These are phyloP conservation scores for Fusarium cicatricum DNA, from an alignment of 2,329 filamentous ascomycete genomes.

Conservation along the genomic window DNA sequence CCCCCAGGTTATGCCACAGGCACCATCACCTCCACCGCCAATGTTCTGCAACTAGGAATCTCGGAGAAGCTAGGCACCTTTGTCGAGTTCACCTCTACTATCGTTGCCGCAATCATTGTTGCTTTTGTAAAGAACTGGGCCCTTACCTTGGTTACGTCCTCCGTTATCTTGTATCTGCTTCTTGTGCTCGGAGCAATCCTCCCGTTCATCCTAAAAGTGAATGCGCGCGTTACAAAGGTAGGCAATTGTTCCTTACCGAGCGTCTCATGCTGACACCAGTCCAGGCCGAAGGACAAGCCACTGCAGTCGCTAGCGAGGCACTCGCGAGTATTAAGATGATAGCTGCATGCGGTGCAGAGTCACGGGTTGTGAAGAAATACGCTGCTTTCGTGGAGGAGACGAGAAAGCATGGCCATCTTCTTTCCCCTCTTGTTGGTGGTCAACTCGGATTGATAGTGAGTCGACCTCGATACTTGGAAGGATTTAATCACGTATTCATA, in stretches of 20 bases:
- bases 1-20: slow-evolving; percentile 67
- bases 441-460: slow-evolving; percentile 61
- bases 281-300: slow-evolving; percentile 63
- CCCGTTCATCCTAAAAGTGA: slow-evolving; percentile 64
- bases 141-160: slow-evolving; percentile 66
- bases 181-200: slow-evolving; percentile 58
- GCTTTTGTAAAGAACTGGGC: slow-evolving; percentile 67
- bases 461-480: neutral
- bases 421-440: slow-evolving; percentile 58
- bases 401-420: slow-evolving; percentile 56
- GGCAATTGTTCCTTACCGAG: neutral
- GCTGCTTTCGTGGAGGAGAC: slow-evolving; percentile 63
- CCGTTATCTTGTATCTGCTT: slow-evolving; percentile 64
- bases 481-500: slow-evolving; percentile 2
- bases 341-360: slow-evolving; percentile 68
- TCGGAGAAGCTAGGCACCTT: slow-evolving; percentile 69
- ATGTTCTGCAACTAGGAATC: slow-evolving; percentile 70
- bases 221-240: slow-evolving; percentile 54
- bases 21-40: slow-evolving; percentile 70
- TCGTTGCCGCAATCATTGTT: slow-evolving; percentile 61
- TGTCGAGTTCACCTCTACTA: slow-evolving; percentile 62
- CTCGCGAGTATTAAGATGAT: slow-evolving; percentile 69
- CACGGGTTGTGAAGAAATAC: slow-evolving; percentile 62
- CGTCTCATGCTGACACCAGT: slow-evolving; percentile 2
- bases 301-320: slow-evolving; percentile 67